Conservation (phyloP, 129 eudicot genomes). For the Flaveria trinervia region DNA sequence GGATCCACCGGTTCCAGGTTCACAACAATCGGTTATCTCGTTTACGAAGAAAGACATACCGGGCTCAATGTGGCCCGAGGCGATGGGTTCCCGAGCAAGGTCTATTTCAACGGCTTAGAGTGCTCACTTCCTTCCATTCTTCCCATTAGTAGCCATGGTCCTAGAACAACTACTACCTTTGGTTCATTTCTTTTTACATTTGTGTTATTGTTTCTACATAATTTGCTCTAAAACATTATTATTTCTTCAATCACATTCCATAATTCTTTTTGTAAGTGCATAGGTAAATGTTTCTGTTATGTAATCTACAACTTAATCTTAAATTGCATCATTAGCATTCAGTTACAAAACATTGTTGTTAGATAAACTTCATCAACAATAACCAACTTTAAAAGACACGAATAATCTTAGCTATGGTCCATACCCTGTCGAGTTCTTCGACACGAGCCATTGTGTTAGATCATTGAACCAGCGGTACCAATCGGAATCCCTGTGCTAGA, state of each 20-base stretch:
- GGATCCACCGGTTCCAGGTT: conserved; percentile 64
- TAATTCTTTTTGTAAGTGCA: conserved; percentile 15
- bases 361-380: background rate
- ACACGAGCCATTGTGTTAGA: background rate
- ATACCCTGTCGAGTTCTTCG: background rate
- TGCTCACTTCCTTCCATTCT: conserved; percentile 53
- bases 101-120: conserved; percentile 65
- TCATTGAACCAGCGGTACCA: background rate
- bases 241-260: conserved; percentile 10
- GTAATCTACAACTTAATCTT: conserved; percentile 28
- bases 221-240: conserved; percentile 20
- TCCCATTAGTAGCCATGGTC: conserved; percentile 45
- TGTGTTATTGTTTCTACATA: conserved; percentile 24
- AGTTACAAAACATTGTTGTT: background rate
- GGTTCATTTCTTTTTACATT: conserved; percentile 30
- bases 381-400: conserved; percentile 12
- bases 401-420: conserved; percentile 5
- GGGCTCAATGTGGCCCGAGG: conserved; percentile 48
- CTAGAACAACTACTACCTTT: conserved; percentile 5
- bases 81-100: conserved; percentile 67
- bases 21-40: conserved; percentile 61
- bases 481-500: background rate
- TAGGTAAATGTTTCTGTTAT: conserved; percentile 10
- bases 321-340: conserved; percentile 3
- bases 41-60: conserved; percentile 51